These are phyloP conservation scores for Goffeauzyma gilvescens DNA, from an alignment of 768 basidiomycete species.

Conservation along the genomic window DNA sequence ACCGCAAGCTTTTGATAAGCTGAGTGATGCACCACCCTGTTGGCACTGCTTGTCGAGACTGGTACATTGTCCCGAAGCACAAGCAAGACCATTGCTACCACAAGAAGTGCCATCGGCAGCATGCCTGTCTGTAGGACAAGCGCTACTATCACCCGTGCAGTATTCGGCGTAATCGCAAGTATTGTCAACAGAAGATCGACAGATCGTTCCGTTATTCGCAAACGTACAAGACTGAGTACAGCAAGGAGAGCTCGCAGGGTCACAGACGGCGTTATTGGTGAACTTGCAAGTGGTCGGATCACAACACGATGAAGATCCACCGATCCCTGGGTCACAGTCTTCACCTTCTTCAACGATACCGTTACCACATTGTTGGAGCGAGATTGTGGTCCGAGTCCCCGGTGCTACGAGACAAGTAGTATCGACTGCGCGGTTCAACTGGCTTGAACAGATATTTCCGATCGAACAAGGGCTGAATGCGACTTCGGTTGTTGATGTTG, in stretches of 20 bases:
- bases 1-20: slow-evolving; percentile 48
- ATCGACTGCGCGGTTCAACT: slow-evolving; percentile 39
- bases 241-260: slow-evolving; percentile 55
- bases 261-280: slow-evolving; percentile 50
- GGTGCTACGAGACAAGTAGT: slow-evolving; percentile 53
- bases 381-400: slow-evolving; percentile 25
- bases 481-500: slow-evolving; percentile 44
- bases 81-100: slow-evolving; percentile 45
- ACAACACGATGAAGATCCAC: slow-evolving; percentile 46
- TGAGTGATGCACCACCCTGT: slow-evolving; percentile 51
- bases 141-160: slow-evolving; percentile 55
- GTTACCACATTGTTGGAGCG: slow-evolving; percentile 26
- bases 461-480: slow-evolving; percentile 59
- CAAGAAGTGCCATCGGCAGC: slow-evolving; percentile 51
- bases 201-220: slow-evolving; percentile 43
- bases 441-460: slow-evolving; percentile 70
- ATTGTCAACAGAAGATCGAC: slow-evolving; percentile 48
- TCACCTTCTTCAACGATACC: slow-evolving; percentile 42
- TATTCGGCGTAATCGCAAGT: slow-evolving; percentile 52
- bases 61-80: slow-evolving; percentile 63
- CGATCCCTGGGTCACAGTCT: slow-evolving; percentile 61
- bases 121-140: slow-evolving; percentile 50
- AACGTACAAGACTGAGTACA: slow-evolving; percentile 54
- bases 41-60: slow-evolving; percentile 49
- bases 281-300: slow-evolving; percentile 46